Conservation (phyloP, 1,284 basidiomycete species). For the Trichosporon coremiiforme region DNA sequence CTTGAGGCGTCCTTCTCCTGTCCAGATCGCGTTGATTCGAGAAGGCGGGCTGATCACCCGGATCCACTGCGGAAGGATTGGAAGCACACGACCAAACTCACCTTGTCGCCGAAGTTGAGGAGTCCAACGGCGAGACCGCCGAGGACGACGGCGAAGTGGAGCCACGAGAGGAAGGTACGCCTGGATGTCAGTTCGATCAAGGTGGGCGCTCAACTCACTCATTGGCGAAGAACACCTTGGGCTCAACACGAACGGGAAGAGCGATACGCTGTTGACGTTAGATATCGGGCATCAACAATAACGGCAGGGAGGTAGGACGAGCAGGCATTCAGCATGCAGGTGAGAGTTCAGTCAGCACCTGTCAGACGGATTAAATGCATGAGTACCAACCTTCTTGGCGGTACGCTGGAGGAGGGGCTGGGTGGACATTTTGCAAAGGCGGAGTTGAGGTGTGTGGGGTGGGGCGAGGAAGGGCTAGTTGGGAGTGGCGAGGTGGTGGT, state of each 20-base stretch:
- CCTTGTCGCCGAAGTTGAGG: slow-evolving; percentile 94
- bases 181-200: slow-evolving; percentile 29
- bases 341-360: slow-evolving; percentile 7
- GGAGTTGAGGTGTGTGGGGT: background rate
- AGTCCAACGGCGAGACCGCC: slow-evolving; percentile 93
- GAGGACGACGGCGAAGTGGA: slow-evolving; percentile 91
- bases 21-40: background rate
- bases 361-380: background rate
- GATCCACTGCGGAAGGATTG: background rate
- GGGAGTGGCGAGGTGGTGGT: background rate
- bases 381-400: slow-evolving; percentile 66
- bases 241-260: slow-evolving; percentile 88
- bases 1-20: background rate
- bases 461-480: slow-evolving; percentile 4
- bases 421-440: slow-evolving; percentile 73
- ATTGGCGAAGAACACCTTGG: slow-evolving; percentile 88
- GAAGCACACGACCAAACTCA: slow-evolving; percentile 47
- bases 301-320: background rate
- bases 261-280: slow-evolving; percentile 69
- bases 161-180: slow-evolving; percentile 89
- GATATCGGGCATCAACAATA: background rate
- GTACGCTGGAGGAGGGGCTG: slow-evolving; percentile 97
- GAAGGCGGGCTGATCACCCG: background rate
- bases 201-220: slow-evolving; percentile 61
- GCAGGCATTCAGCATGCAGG: background rate